A percentile compares a stretch with the other conserved stretches of the same genome.
Conservation (phyloP, 2,329 filamentous ascomycete genomes). For the Aquanectria penicillioides region DNA sequence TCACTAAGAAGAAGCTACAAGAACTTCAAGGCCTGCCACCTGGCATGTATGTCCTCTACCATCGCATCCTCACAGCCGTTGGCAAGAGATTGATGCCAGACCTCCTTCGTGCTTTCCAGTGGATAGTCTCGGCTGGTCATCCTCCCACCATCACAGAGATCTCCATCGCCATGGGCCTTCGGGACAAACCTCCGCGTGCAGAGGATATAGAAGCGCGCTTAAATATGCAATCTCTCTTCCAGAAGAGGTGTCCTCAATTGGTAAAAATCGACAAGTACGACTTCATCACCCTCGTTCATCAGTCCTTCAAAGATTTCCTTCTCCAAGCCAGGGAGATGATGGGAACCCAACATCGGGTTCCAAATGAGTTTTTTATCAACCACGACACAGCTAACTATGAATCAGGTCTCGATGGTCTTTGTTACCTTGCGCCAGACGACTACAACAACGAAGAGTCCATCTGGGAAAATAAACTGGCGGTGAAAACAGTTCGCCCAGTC, state of each 20-base stretch:
- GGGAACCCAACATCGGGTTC: not conserved
- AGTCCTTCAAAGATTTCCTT: not conserved
- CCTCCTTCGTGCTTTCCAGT: not conserved
- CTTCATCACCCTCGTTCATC: not conserved
- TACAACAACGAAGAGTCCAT: not conserved
- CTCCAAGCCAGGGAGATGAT: not conserved
- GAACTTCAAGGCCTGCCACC: not conserved
- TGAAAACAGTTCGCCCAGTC: not conserved
- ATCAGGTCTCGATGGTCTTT: not conserved
- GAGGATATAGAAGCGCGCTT: not conserved
- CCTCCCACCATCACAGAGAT: not conserved
- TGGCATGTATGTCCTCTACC: not conserved
- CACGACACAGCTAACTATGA: not conserved
- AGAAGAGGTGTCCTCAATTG: not conserved
- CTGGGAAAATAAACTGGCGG: not conserved
- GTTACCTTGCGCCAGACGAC: not conserved
- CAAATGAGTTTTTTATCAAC: not conserved
- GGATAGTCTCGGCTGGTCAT: not conserved
- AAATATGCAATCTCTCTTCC: not conserved
- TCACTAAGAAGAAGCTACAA: not conserved
- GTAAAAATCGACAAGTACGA: not conserved
- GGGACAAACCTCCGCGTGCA: not conserved
- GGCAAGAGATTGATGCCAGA: not conserved
- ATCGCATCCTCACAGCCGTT: not conserved
- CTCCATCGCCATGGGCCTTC: not conserved